Evolutionary conservation across 2,329 filamentous ascomycete species (phyloP).

Genomic region (Aspergillus sp.): DNA sequence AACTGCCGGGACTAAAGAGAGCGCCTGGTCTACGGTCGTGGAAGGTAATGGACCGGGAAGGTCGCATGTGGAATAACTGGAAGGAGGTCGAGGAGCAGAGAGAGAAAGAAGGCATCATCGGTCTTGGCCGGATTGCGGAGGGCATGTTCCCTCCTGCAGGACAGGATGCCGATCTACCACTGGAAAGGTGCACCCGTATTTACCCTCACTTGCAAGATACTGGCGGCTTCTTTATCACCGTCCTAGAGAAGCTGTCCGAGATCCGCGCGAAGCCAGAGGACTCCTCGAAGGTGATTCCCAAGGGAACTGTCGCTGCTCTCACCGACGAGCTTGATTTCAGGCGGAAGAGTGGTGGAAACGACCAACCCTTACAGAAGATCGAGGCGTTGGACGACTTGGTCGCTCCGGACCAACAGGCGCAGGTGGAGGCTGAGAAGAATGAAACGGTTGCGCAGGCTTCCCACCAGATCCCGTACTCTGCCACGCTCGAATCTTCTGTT

Average conservation of each 20-base stretch:
- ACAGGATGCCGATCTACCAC: slow-evolving; percentile 54
- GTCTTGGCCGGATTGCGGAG: slow-evolving; percentile 62
- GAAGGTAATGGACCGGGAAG: slow-evolving; percentile 84
- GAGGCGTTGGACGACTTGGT: slow-evolving; percentile 35
- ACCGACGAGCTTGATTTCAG: slow-evolving; percentile 28
- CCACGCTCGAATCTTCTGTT: slow-evolving; percentile 17
- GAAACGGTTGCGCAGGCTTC: slow-evolving; percentile 27
- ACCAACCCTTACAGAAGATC: slow-evolving; percentile 29
- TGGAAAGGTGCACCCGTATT: slow-evolving; percentile 85
- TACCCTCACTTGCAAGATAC: slow-evolving; percentile 96
- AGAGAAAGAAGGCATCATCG: slow-evolving; percentile 51
- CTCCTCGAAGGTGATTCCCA: slow-evolving; percentile 25
- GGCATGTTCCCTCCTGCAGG: slow-evolving; percentile 73
- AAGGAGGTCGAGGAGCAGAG: slow-evolving; percentile 66
- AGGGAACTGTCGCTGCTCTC: slow-evolving; percentile 32
- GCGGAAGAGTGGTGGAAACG: slow-evolving; percentile 19
- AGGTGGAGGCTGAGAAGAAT: slow-evolving; percentile 26
- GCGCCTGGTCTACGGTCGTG: slow-evolving; percentile 69
- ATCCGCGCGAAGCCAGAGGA: slow-evolving; percentile 69
- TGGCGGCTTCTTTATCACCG: slow-evolving; percentile 94
- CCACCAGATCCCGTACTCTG: slow-evolving; percentile 26
- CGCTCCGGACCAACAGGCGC: slow-evolving; percentile 19
- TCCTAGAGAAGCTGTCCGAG: slow-evolving; percentile 83
- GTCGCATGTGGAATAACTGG: slow-evolving; percentile 72
- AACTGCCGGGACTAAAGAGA: slow-evolving; percentile 69